Evolutionary conservation across 176 grass and related monocot species (phyloP), one percentile per base, ranked within the genome.

Genomic region (Aegilops speltoides): DNA sequence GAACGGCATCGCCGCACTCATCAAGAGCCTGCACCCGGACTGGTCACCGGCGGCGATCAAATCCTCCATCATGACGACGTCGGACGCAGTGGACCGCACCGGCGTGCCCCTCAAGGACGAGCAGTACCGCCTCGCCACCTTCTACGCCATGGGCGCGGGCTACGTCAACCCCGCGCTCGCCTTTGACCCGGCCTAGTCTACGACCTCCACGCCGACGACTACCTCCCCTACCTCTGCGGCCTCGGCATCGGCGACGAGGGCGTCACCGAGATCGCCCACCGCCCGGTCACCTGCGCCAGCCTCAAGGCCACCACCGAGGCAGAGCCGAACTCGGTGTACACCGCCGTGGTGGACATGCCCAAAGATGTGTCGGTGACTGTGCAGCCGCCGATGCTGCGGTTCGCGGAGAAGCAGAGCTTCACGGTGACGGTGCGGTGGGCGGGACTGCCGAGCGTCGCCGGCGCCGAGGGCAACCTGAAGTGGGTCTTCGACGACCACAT

Each of bases 41-140:
- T 98, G 95, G 95, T 83, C 95, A 0, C 95, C 95, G 0, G 93
- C 95, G 1, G 93, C 89, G 3, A 93, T 98, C 82, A 98, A 98
- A 54, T 98, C 95, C 19, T 93, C 95, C 6, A 98, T 98, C 87
- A 95, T 98, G 89, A 98, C 95, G 4, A 88, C 89, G 12, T 95
- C 95, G 20, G 93, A 98, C 76, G 71, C 82, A 8, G 78, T 79
- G 4, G 93, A 89, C 88, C 82, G 74, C 56, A 84, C 88, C 0
- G 91, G 89, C 12, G 23, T 93, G 33, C 95, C 91, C 6, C 95
- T 98, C 82, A 88, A 91, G 79, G 89, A 98, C 63, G 91, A 95
- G 68, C 86, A 97, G 78, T 89, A 91, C 81, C 80, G 81, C 26
- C 88, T 89, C 33, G 95, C 95, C 84, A 93, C 88, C 85, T 97